Base-by-base conservation (phyloP, 345 rosid species). In the Raphanus sativus region DNA sequence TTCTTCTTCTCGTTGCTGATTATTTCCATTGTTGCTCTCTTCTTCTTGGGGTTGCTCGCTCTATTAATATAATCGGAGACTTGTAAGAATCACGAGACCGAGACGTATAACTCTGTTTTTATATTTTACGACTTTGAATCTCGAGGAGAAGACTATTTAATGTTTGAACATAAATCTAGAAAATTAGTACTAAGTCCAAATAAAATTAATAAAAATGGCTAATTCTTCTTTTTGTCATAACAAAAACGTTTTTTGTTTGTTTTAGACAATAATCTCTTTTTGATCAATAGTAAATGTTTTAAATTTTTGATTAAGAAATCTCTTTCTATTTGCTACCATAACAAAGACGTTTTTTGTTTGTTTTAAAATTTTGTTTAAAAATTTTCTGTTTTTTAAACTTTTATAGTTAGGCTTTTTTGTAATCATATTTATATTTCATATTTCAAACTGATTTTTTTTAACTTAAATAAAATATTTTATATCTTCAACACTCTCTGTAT, bases 1-100 rank as follows among this genome's bases (percentile, higher is more conserved):
- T 25, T 73, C 60, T 70, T 77, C 65, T 73, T 79, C 82, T 79
- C 74, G 68, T 24, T 72, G 34, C 13, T 26, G 12, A 26, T 50
- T 8, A 29, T 52, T 65, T 73, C 81, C 81, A 78, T 78, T 65
- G 36, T 13, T 65, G 6, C 61, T 30, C 8, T 28, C 61, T 67
- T 42, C n/a, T 45, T 67, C 59, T 67, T 61, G 59, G 68, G 29
- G 40, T 40, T 21, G 16, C 25, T 26, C 30, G 61, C 3, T 64
- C 24, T 29, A 42, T 52, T 33, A 33, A 25, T 58, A 78, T 66
- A 56, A 24, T 45, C 62, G 6, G 38, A 42, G 36, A 70, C 26
- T 69, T 56, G 60, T 63, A 3, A 2, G 42, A 62, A 62, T 62
- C 75, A 62, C 70, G 68, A 40, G 72, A 33, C 10, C 3, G 71